Conservation (phyloP, 306 rosid species). For the Rosa rugosa region DNA sequence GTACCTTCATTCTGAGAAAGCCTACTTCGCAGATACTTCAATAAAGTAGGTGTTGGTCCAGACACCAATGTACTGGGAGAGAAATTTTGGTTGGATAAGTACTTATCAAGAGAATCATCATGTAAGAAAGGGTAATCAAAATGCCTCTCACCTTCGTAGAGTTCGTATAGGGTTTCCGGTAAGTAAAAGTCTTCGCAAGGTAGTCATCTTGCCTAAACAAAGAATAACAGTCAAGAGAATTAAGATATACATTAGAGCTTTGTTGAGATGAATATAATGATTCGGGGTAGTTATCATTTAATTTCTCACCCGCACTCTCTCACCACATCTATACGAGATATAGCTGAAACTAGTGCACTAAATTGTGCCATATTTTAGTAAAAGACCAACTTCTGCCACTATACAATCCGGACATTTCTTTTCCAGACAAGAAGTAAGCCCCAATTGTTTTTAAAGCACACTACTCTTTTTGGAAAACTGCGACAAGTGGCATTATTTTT, state of each 20-base stretch:
- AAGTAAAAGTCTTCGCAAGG: constrained; percentile 83
- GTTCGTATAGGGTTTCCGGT: constrained; percentile 80
- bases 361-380: background rate
- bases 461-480: background rate
- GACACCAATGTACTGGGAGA: constrained; percentile 75
- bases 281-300: background rate
- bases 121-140: constrained; percentile 18
- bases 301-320: background rate
- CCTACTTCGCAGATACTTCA: constrained; percentile 77
- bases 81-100: constrained; percentile 31
- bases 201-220: constrained; percentile 85
- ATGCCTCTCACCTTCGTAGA: constrained; percentile 68
- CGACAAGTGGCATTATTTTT: no score
- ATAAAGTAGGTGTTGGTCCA: constrained; percentile 76
- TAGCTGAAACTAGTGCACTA: background rate
- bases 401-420: background rate
- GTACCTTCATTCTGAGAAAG: constrained; percentile 82
- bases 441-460: background rate
- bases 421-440: background rate
- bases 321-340: background rate
- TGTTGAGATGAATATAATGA: background rate
- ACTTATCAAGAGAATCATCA: constrained; percentile 18
- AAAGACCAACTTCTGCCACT: background rate
- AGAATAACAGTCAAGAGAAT: constrained; percentile 11
- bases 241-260: background rate